phyloP scores from a whole-genome alignment of 495 filamentous ascomycete species.

The Penicillium cinerascens region DNA sequence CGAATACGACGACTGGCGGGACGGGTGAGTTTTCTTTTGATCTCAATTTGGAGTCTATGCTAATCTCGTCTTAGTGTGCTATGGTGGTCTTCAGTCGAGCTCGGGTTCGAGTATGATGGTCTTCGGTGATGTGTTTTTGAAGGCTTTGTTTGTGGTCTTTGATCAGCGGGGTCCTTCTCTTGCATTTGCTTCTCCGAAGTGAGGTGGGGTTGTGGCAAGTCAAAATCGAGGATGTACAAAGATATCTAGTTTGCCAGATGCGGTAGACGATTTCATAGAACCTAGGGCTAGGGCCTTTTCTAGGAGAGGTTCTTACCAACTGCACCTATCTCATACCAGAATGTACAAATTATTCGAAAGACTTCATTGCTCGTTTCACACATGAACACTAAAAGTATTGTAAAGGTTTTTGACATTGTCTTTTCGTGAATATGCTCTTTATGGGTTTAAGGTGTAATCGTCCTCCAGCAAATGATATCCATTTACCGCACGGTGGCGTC shows the following conservation, averaged over 20 bases:
- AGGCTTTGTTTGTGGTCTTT: constrained; percentile 76
- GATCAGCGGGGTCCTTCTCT: constrained; percentile 52
- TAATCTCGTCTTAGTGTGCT: constrained; percentile 53
- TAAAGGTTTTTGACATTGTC: constrained; percentile 14
- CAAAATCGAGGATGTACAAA: neutral
- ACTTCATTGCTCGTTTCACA: neutral
- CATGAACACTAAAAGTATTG: neutral
- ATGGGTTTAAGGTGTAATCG: constrained; percentile 19
- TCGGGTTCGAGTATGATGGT: constrained; percentile 58
- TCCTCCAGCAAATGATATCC: constrained; percentile 1
- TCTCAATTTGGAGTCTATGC: constrained; percentile 42
- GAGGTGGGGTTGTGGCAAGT: neutral
- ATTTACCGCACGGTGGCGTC: constrained; percentile 63
- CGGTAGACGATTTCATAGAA: neutral
- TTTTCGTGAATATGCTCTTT: constrained; percentile 31
- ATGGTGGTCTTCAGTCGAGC: constrained; percentile 67
- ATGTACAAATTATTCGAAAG: neutral
- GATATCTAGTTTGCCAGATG: neutral
- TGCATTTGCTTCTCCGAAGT: constrained; percentile 30
- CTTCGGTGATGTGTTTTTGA: constrained; percentile 77
- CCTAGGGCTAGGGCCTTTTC: neutral
- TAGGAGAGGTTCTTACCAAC: neutral
- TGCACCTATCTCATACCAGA: neutral
- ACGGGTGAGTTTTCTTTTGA: constrained; percentile 26
- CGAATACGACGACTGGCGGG: constrained; percentile 37